Evolutionary conservation across 441 rosid species (phyloP), one percentile per base, ranked within the genome.

Genomic region (California macrophylla): DNA sequence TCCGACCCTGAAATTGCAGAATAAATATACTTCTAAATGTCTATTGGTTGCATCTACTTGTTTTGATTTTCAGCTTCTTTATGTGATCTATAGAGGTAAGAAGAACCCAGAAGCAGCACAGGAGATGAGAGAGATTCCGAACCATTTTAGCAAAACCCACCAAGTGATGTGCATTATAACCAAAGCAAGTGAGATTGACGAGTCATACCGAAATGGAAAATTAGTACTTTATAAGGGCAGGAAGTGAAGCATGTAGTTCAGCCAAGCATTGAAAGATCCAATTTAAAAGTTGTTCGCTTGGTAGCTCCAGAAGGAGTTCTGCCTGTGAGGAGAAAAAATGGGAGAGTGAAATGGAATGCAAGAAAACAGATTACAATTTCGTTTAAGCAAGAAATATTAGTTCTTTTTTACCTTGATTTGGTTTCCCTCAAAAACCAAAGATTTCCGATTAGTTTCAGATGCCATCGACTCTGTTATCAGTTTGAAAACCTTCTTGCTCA

Each of bases 211-310:
- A 50, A 50, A 50, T 50, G 58, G 70, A 26, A 30, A 67, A 50
- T 80, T 85, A 94, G 80, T 85, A 94, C 74, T 86, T 87, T 72
- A 92, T 89, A 24, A 92, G 91, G 70, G 91, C 86, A 21, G 98
- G 98, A 58, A 92, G 88, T 67, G 87, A 84, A 71, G 96, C 84
- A 75, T 92, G 85, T 66, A 94, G 90, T 75, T 89, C 99, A 26
- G 87, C 82, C 85, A 94, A 81, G 86, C 97, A 94, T 40, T 87
- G 93, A 76, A 91, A 94, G 68, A 94, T 84, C 98, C 97, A 94
- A 74, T 83, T 90, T 64, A 94, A 87, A 63, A 94, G 83, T 70
- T 90, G 94, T 72, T 92, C 97, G 79, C 84, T 82, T 12, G 97
- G 99, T 63, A 94, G 90, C 86, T 94, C 96, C 78, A 94, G 77